phyloP scores from a whole-genome alignment of 2,329 filamentous ascomycete species.

The Geosmithia putterillii region DNA sequence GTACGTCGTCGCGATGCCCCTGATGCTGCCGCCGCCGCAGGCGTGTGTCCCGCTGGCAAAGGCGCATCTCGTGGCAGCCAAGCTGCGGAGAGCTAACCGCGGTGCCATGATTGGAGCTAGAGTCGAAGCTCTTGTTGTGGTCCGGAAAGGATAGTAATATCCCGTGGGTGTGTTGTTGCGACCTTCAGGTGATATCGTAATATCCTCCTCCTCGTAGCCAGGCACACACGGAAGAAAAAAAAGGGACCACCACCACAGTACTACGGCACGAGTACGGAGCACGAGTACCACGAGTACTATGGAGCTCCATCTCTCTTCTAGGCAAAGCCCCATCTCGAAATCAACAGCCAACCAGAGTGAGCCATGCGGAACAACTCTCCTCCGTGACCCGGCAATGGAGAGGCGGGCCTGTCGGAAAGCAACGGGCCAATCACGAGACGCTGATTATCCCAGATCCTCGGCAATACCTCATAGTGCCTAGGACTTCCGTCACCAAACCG shows the following conservation, averaged over 20 bases:
- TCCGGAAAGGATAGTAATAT: no score
- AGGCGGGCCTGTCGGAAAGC: constrained; percentile 8
- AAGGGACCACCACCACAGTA: neutral
- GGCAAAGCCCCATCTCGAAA: neutral
- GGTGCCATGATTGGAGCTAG: no score
- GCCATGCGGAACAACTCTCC: neutral
- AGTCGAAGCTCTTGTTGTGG: no score
- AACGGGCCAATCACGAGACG: constrained; percentile 27
- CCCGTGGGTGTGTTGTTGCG: no score
- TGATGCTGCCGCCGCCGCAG: neutral
- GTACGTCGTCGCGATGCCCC: constrained; percentile 24
- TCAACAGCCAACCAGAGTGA: neutral
- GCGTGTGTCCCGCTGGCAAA: neutral
- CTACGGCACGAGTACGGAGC: no score
- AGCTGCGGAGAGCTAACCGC: constrained; percentile 3
- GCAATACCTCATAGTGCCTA: constrained; percentile 21
- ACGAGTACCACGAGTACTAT: no score
- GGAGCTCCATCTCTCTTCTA: no score
- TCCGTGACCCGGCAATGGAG: neutral
- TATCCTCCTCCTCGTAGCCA: neutral
- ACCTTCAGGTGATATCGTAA: no score
- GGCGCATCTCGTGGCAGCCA: constrained; percentile 7
- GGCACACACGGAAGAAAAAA: no score
- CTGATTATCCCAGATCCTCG: constrained; percentile 36
- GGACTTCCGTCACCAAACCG: neutral